Conservation (phyloP, 257 asterid genomes). For the Solanum boliviense region DNA sequence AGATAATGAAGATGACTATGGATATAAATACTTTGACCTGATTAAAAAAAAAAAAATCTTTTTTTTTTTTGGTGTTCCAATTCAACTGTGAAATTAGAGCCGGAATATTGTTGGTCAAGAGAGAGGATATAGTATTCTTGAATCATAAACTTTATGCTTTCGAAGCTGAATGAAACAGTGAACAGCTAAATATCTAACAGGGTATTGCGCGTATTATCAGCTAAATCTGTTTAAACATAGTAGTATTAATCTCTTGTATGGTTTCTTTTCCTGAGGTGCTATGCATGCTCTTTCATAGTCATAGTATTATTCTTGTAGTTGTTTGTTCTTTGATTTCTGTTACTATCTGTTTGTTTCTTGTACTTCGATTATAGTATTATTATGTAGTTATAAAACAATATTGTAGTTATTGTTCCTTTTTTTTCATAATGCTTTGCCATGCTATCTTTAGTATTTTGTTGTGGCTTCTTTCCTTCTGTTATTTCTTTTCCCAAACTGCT, state of each 20-base stretch:
- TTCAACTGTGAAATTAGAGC: no score
- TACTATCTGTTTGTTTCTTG: no score
- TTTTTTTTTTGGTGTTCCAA: no score
- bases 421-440: neutral
- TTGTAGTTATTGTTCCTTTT: no score
- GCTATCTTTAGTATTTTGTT: neutral
- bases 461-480: no score
- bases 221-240: neutral
- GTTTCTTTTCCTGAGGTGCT: neutral
- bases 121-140: neutral
- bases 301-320: neutral
- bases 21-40: no score
- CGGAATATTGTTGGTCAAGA: neutral
- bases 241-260: neutral
- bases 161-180: neutral
- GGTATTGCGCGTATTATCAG: neutral
- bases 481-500: no score
- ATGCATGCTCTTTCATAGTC: neutral
- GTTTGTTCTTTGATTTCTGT: neutral
- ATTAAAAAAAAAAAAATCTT: no score
- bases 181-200: neutral
- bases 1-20: no score
- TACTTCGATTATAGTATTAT: no score
- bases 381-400: no score
- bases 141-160: neutral